Conservation (phyloP, 306 rosid genomes). For the Fragaria ananassa region DNA sequence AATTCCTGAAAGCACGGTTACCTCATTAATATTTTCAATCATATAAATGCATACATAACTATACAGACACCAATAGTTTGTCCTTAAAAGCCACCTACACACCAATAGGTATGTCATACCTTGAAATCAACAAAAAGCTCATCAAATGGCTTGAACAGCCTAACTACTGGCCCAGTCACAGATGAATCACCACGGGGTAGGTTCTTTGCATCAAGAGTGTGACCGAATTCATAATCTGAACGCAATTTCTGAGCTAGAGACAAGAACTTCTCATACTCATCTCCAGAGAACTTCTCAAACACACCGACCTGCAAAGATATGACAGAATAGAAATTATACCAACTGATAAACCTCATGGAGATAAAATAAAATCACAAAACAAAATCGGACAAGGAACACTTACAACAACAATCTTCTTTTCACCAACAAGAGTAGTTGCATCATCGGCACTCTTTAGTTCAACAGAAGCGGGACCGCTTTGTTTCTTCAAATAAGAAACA, state of each 20-base stretch:
- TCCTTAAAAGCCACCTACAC: constrained; percentile 1
- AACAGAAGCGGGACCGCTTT: constrained; percentile 76
- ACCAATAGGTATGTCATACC: constrained; percentile 48
- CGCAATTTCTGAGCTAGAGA: constrained; percentile 77
- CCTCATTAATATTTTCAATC: constrained; percentile 1
- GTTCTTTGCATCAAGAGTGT: constrained; percentile 71
- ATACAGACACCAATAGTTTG: neutral
- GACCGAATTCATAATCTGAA: constrained; percentile 78
- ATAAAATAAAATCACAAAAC: constrained; percentile 8
- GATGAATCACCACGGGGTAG: constrained; percentile 92
- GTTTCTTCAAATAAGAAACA: constrained; percentile 73
- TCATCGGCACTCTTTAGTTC: constrained; percentile 70
- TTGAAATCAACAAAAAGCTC: constrained; percentile 73
- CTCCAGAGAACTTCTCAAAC: constrained; percentile 76
- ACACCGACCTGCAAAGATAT: constrained; percentile 64
- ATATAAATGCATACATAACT: neutral
- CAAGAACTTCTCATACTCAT: constrained; percentile 58
- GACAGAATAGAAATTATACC: neutral
- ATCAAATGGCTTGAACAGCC: constrained; percentile 91
- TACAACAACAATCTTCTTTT: constrained; percentile 65
- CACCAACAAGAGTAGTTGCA: constrained; percentile 51
- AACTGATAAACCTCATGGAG: neutral
- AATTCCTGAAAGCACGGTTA: constrained; percentile 57
- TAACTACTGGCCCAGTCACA: constrained; percentile 63
- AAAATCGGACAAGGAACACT: constrained; percentile 23